A percentile compares a stretch with the other conserved stretches of the same genome.
phyloP scores from a whole-genome alignment of 148 eudicot species.

The Chenopodium quinoa region DNA sequence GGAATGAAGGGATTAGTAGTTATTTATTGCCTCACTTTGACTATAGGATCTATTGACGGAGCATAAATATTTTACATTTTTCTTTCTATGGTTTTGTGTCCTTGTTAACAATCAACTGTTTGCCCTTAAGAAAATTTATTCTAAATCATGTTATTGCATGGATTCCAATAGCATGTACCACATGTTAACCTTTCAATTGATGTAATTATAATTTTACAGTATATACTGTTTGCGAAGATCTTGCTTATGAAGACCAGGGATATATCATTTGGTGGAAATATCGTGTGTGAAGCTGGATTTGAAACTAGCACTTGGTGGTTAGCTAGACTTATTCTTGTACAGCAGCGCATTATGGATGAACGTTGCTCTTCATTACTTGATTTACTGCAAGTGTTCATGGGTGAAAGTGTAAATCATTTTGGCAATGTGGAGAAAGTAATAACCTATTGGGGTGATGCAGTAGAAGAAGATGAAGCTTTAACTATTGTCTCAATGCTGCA shows the following conservation, averaged over 20 bases:
- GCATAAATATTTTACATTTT: too few relatives aligned
- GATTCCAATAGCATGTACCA: neutral
- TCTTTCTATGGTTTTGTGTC: neutral
- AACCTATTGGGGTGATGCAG: slow-evolving; percentile 58
- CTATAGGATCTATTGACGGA: neutral
- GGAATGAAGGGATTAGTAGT: neutral
- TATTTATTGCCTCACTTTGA: neutral
- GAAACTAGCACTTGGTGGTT: slow-evolving; percentile 85
- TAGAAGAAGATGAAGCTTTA: slow-evolving; percentile 54
- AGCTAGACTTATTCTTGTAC: slow-evolving; percentile 64
- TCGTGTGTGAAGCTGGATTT: slow-evolving; percentile 36
- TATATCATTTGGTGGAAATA: slow-evolving; percentile 39
- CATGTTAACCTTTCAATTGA: neutral
- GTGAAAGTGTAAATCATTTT: slow-evolving; percentile 54
- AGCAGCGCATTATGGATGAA: slow-evolving; percentile 75
- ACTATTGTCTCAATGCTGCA: slow-evolving; percentile 63
- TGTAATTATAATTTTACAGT: slow-evolving; percentile 41
- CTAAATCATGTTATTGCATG: neutral
- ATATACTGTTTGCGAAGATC: slow-evolving; percentile 72
- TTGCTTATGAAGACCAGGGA: slow-evolving; percentile 68
- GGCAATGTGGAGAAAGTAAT: slow-evolving; percentile 51
- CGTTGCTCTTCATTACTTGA: slow-evolving; percentile 72
- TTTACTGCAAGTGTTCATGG: slow-evolving; percentile 60
- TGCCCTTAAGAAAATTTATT: neutral
- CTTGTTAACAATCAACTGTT: neutral